Conservation (phyloP, 768 basidiomycete genomes). For the Daedaleopsis sinensis region DNA sequence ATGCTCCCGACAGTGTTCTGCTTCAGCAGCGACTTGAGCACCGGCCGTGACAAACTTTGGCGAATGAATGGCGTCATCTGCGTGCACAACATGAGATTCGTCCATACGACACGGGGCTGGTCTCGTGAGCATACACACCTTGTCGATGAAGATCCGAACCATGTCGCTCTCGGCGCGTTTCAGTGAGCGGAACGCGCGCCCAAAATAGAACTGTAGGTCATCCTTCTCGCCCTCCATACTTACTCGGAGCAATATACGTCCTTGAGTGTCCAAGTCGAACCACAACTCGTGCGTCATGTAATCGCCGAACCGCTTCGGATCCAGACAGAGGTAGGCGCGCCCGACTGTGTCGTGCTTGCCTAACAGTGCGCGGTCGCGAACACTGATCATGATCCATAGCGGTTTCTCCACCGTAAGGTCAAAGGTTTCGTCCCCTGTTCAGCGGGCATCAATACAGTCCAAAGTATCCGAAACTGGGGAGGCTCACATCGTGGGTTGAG, state of each 20-base stretch:
- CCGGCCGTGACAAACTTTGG: constrained; percentile 76
- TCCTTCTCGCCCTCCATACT: constrained; percentile 99
- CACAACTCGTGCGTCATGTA: constrained; percentile 89
- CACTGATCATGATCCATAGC: constrained; percentile 97
- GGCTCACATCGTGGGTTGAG: constrained; percentile 85
- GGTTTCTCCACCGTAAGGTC: constrained; percentile 92
- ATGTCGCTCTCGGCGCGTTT: constrained; percentile 95
- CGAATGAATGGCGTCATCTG: constrained; percentile 95
- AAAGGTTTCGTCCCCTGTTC: constrained; percentile 92
- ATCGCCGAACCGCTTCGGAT: constrained; percentile 87
- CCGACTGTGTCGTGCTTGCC: constrained; percentile 95
- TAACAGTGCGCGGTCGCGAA: constrained; percentile 86
- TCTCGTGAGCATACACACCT: constrained; percentile 52
- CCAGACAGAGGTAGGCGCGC: constrained; percentile 88
- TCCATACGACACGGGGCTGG: background rate
- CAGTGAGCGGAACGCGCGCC: constrained; percentile 89
- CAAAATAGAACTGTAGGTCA: constrained; percentile 97
- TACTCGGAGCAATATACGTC: constrained; percentile 83
- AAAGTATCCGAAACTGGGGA: background rate
- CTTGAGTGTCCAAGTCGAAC: constrained; percentile 86
- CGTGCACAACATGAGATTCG: constrained; percentile 1
- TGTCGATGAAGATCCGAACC: constrained; percentile 95
- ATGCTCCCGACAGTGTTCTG: constrained; percentile 47
- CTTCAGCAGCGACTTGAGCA: constrained; percentile 82
- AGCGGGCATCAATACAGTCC: background rate